phyloP scores from a whole-genome alignment of 768 basidiomycete genomes.

The Aureoboletus auriporus region DNA sequence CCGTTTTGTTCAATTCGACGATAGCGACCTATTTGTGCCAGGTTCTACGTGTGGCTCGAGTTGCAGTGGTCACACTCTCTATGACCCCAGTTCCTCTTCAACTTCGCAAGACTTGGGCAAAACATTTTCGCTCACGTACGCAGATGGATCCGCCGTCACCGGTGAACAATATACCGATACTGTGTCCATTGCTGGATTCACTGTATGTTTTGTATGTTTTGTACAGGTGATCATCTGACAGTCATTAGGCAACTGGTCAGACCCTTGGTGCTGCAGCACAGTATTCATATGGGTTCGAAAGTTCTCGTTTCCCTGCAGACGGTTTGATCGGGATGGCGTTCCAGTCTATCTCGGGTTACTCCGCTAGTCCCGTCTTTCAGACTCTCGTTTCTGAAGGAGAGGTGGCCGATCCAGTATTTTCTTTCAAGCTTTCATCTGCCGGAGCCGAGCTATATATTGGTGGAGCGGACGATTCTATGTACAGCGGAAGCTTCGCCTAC shows the following conservation, averaged over 20 bases:
- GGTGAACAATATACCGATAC: conserved; percentile 7
- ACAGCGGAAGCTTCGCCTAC: conserved; percentile 41
- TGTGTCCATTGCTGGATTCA: conserved; percentile 6
- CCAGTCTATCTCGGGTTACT: conserved; percentile 32
- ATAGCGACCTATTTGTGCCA: conserved; percentile 27
- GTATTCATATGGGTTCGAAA: neutral
- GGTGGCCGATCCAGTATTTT: conserved; percentile 34
- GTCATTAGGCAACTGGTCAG: conserved; percentile 1
- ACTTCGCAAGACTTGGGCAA: conserved; percentile 1
- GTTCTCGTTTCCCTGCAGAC: conserved; percentile 5
- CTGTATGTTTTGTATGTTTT: neutral
- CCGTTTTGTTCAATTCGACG: conserved; percentile 2
- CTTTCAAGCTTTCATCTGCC: conserved; percentile 41
- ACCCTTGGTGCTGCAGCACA: conserved; percentile 1
- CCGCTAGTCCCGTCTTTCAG: conserved; percentile 34
- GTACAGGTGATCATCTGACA: neutral
- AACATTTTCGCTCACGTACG: neutral
- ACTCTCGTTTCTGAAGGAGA: conserved; percentile 36
- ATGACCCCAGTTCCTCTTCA: conserved; percentile 21
- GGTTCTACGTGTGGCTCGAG: conserved; percentile 11
- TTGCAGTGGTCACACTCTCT: conserved; percentile 28
- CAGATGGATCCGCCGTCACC: neutral
- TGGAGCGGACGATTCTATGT: conserved; percentile 39
- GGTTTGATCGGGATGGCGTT: conserved; percentile 38
- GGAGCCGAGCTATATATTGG: conserved; percentile 46